A percentile compares a stretch with the other conserved stretches of the same genome.
These are phyloP conservation scores for Hypoxylon crocopeplum DNA, from an alignment of 495 filamentous ascomycete genomes.

Conservation along the genomic window DNA sequence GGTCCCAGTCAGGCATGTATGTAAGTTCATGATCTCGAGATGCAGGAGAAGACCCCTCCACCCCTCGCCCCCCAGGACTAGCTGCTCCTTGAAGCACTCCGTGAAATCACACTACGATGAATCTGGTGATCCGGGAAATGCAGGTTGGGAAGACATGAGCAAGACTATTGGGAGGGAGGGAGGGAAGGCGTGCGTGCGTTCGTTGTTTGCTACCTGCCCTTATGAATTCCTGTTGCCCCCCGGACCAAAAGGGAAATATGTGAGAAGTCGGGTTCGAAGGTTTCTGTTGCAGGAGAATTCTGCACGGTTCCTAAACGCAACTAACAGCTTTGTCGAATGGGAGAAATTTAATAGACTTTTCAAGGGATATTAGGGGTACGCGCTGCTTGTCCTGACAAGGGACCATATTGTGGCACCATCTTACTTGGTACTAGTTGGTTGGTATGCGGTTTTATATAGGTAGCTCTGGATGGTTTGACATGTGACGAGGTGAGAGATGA, in stretches of 20 bases:
- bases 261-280: slow-evolving; percentile 28
- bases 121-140: slow-evolving; percentile 21
- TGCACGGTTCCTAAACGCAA: slow-evolving; percentile 26
- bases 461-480: slow-evolving; percentile 28
- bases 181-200: no score
- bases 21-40: slow-evolving; percentile 19
- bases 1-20: slow-evolving; percentile 27
- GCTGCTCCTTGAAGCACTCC: slow-evolving; percentile 22
- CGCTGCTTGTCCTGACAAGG: slow-evolving; percentile 1
- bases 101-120: slow-evolving; percentile 26
- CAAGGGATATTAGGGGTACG: slow-evolving; percentile 19
- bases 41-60: slow-evolving; percentile 23
- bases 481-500: slow-evolving; percentile 18
- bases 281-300: slow-evolving; percentile 30
- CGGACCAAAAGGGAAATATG: slow-evolving; percentile 30
- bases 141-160: background rate
- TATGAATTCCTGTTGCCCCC: slow-evolving; percentile 12
- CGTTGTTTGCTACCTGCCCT: slow-evolving; percentile 27
- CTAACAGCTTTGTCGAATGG: slow-evolving; percentile 20
- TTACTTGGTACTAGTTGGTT: slow-evolving; percentile 14
- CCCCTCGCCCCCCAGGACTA: slow-evolving; percentile 1
- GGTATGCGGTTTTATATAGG: no score
- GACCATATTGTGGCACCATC: slow-evolving; percentile 24
- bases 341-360: slow-evolving; percentile 16
- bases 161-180: no score